Base-by-base conservation (phyloP, 495 filamentous ascomycete genomes). In the Penicillium crystallinum region DNA sequence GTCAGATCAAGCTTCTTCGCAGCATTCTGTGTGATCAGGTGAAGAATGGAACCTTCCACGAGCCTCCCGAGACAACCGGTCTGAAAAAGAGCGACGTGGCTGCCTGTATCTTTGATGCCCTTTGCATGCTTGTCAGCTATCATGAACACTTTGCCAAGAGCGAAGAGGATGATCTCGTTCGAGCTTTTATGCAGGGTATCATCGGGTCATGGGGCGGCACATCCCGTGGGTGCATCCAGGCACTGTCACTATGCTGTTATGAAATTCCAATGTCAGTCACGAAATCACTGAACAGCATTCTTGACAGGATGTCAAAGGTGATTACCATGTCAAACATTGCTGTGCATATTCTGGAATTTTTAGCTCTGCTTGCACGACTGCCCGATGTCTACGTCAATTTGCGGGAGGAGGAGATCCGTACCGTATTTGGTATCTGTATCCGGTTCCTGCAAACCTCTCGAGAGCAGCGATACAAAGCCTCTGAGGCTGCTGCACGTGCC, bases 371-470 rank as follows among this genome's bases (percentile, higher is more conserved):
- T 21, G 90, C 92, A 23, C 84, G 93, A 18, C 66, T 96, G 36
- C 89, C 89, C 9, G 82, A 88, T 46, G 77, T 97, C 3, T 96
- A 90, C 66, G 80, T 83, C 59, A 96, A 95, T 61, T 87, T 97
- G 55, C 77, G 85, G 15, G 87, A 91, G 53, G 87, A 91, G 8
- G 90, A 96, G 37, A 95, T 89, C 64, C 86, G 88, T 49, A 95
- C 85, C 21, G 86, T 97, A 22, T 96, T 99, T 66, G 91, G 87
- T 9, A 95, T 97, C 30, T 96, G 89, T 57, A 90, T 96, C 67
- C 83, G 91, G 31, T 97, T 96, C 61, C 71, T 99, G 29, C 90
- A 96, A 50, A 83, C 83, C 33, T 79, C 82, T 4, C 72, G 87
- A 52, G 83, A 85, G 55, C 70, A 79, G 39, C 73, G 77, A 4